Percentiles rank a stretch among this genome's conserved stretches.
phyloP scores from a whole-genome alignment of 73 alveolate genomes.

The Tetrahymena borealis region DNA sequence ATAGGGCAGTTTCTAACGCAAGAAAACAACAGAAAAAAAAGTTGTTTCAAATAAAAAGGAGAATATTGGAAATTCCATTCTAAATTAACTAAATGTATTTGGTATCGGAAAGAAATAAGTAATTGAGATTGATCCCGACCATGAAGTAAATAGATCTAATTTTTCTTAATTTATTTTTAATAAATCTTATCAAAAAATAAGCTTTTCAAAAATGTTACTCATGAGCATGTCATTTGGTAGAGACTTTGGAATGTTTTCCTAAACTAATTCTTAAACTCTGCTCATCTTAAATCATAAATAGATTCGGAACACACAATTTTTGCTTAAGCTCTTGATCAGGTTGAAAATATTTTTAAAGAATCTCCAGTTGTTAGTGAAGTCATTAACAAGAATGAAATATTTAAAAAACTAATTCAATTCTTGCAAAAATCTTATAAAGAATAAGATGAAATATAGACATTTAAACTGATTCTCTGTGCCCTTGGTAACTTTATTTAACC shows the following conservation, averaged over 20 bases:
- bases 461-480: constrained; percentile 23
- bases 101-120: background rate
- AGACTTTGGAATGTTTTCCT: constrained; percentile 26
- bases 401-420: constrained; percentile 19
- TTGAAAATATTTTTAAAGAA: constrained; percentile 20
- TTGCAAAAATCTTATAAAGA: constrained; percentile 20
- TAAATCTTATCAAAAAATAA: background rate
- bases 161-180: background rate
- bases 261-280: constrained; percentile 18
- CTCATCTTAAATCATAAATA: constrained; percentile 7
- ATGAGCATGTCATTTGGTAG: constrained; percentile 4
- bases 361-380: constrained; percentile 23
- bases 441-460: constrained; percentile 5
- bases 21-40: background rate
- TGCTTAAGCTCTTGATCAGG: constrained; percentile 31
- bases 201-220: background rate
- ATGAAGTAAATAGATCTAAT: background rate
- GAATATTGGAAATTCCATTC: background rate
- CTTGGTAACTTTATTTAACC: constrained; percentile 3
- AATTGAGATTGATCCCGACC: background rate
- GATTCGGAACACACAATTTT: constrained; percentile 24
- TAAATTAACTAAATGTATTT: background rate
- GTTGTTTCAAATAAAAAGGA: background rate
- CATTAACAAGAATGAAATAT: constrained; percentile 31
- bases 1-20: background rate